Evolutionary conservation across 805 yeast species (phyloP), one percentile per base, ranked within the genome.

Genomic region (Torulaspora gathmanii): DNA sequence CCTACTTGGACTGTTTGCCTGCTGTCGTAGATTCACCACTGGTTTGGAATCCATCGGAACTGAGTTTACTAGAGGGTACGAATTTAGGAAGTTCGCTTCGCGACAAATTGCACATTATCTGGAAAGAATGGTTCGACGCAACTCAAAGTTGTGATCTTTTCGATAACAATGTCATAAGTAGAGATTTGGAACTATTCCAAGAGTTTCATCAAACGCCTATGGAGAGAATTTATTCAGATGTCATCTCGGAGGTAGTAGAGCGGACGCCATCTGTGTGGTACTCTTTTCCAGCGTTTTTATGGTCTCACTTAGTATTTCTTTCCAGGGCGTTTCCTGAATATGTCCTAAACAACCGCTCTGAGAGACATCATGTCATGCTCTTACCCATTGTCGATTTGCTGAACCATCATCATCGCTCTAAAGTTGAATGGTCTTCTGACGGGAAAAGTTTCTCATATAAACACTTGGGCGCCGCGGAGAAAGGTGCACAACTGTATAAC

Each of bases 311-410:
- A 25, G 82, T 88, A 12, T 72, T 86, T 50, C 75, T 83, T 23
- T 83, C 95, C 1, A 73, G 97, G 52, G 80, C 95, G 1, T 89
- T 89, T 61, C 96, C 96, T 0, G 77, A 80, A 43, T 64, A 68
- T 29, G 62, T 71, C 4, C 55, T 70, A 3, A 61, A 63, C 7
- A 52, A 62, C 16, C 61, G 56, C 1, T 74, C 72, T 37, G 56
- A 64, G 10, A 57, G 55, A 17, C 64, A 61, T 3, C 73, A 72
- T 40, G 83, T 86, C 7, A 80, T 90, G 73, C 69, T 90, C 9
- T 60, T 88, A 15, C 97, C 97, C 0, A 58, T 90, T 8, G 68
- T 89, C 4, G 97, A 89, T 60, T 65, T 87, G 20, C 62, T 89
- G 44, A 89, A 90, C 57, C 97, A 89, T 65, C 67, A 74, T 49